Percentiles rank a stretch among this genome's conserved stretches.
Conservation (phyloP, 2,329 filamentous ascomycete species). For the Thermothelomyces thermophilus region DNA sequence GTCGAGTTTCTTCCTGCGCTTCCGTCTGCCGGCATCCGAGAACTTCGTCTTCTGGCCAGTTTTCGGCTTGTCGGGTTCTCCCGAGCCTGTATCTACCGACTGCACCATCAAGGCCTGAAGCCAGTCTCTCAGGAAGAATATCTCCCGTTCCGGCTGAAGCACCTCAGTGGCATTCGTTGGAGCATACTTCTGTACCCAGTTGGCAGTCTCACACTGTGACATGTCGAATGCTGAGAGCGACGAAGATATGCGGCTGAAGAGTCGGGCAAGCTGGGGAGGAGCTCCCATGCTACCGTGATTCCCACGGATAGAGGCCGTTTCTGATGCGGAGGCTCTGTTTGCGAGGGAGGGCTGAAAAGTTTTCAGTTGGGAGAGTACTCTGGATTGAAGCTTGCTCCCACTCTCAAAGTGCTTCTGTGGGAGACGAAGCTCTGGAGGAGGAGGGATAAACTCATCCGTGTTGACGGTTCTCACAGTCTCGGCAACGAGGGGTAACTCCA, state of each 20-base stretch:
- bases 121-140: conserved; percentile 70
- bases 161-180: conserved; percentile 64
- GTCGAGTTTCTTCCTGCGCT: conserved; percentile 67
- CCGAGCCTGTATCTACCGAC: conserved; percentile 59
- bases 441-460: conserved; percentile 37
- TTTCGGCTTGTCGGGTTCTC: conserved; percentile 31
- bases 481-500: conserved; percentile 34
- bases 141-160: conserved; percentile 67
- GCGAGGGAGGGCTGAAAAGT: conserved; percentile 9
- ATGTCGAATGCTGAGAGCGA: conserved; percentile 73
- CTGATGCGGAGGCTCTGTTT: conserved; percentile 3
- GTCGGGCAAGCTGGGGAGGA: conserved; percentile 46
- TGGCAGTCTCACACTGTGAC: conserved; percentile 62
- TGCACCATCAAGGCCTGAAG: conserved; percentile 68
- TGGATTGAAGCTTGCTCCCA: conserved; percentile 45
- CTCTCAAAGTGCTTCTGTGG: conserved; percentile 53
- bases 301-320: background rate
- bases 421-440: conserved; percentile 45
- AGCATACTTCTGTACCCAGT: conserved; percentile 83
- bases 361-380: conserved; percentile 41
- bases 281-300: background rate
- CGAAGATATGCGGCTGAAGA: conserved; percentile 54
- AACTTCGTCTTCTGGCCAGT: conserved; percentile 25
- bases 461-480: conserved; percentile 32
- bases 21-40: conserved; percentile 49